These are phyloP conservation scores for Scytalidium sp. DNA, from an alignment of 2,329 filamentous ascomycete species.

Conservation along the genomic window DNA sequence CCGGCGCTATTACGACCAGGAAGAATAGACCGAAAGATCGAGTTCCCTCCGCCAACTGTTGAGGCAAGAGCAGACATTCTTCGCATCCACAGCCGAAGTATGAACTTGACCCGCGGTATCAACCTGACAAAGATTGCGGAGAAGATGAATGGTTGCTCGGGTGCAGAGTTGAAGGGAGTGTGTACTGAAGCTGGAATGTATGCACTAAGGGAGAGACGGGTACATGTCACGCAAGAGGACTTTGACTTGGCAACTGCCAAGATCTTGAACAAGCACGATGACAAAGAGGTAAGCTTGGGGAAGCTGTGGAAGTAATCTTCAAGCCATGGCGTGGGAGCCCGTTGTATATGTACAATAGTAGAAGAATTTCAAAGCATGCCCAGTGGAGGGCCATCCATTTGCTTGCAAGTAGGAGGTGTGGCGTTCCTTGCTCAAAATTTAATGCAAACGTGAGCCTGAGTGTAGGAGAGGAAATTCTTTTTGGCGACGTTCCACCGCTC, in stretches of 20 bases:
- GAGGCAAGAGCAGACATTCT: constrained; percentile 97
- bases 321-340: constrained; percentile 1
- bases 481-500: too few species aligned
- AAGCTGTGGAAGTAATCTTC: constrained; percentile 74
- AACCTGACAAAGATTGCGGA: constrained; percentile 98
- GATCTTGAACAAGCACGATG: constrained; percentile 99
- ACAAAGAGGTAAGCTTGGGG: constrained; percentile 89
- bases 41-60: constrained; percentile 94
- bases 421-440: too few species aligned
- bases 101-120: constrained; percentile 97
- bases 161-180: constrained; percentile 96
- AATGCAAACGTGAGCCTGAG: too few species aligned
- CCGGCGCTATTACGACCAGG: constrained; percentile 93
- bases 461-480: too few species aligned
- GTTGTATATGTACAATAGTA: constrained; percentile 25
- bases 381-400: background rate
- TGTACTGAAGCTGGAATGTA: constrained; percentile 99
- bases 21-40: constrained; percentile 97
- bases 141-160: constrained; percentile 99
- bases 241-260: constrained; percentile 98
- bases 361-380: constrained; percentile 1
- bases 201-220: constrained; percentile 87
- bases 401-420: too few species aligned
- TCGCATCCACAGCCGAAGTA: constrained; percentile 94
- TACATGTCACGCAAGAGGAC: constrained; percentile 98